Evolutionary conservation across 768 basidiomycete genomes (phyloP).

Genomic region (Cystofilobasidium macerans): DNA sequence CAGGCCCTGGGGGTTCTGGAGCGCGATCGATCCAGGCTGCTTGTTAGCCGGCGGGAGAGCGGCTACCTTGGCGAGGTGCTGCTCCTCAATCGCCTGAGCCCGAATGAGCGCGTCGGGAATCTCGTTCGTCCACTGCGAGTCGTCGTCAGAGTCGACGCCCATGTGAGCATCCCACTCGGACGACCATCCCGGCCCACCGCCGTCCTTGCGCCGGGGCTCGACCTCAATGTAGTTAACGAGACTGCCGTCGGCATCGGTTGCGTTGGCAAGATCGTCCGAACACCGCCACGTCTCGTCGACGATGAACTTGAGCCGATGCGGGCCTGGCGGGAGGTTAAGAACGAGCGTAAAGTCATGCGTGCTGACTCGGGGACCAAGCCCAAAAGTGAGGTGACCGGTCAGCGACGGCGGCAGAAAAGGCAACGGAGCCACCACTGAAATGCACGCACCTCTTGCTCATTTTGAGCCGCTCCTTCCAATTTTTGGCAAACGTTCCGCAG

Average conservation of each 20-base stretch:
- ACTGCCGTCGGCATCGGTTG: conserved; percentile 79
- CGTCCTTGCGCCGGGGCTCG: conserved; percentile 14
- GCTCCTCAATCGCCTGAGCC: conserved; percentile 74
- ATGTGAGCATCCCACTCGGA: conserved; percentile 10
- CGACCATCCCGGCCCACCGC: conserved; percentile 18
- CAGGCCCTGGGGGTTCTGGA: conserved; percentile 40
- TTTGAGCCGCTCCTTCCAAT: conserved; percentile 38
- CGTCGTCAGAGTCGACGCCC: conserved; percentile 31
- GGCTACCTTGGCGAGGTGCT: conserved; percentile 15
- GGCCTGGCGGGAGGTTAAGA: conserved; percentile 65
- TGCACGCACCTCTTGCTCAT: conserved; percentile 35
- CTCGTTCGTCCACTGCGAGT: conserved; percentile 58
- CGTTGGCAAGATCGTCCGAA: conserved; percentile 55
- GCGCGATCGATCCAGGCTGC: conserved; percentile 30
- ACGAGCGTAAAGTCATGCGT: conserved; percentile 36
- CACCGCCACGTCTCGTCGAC: conserved; percentile 78
- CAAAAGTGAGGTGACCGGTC: background rate
- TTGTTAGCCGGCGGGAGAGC: conserved; percentile 18
- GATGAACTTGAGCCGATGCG: conserved; percentile 87
- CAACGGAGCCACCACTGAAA: too few species aligned
- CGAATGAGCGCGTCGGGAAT: conserved; percentile 67
- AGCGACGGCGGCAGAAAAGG: background rate
- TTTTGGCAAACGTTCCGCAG: conserved; percentile 43
- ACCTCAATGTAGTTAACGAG: conserved; percentile 81
- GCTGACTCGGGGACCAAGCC: conserved; percentile 19